Evolutionary conservation across 2,329 filamentous ascomycete species (phyloP), one percentile per base, ranked within the genome.

Genomic region (Aspergillus awamori): DNA sequence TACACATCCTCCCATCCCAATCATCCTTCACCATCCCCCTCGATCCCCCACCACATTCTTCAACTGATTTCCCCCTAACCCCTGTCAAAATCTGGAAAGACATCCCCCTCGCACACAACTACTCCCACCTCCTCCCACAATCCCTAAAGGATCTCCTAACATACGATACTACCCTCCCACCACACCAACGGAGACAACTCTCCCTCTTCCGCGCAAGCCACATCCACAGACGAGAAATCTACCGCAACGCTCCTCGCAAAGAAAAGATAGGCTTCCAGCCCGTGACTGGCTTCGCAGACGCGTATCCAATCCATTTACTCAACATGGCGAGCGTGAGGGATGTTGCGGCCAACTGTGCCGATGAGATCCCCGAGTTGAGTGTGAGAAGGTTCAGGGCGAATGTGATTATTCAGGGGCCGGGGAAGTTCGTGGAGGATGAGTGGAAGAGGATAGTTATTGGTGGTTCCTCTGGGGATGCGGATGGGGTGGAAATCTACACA

Each of bases 361-460:
- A 67, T 6, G 74, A 73, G 4, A 73, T 76, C 13, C 79, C 79
- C 0, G 70, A 72, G 2, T 74, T 87, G 36, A 80, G 81, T 54
- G 80, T 82, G n/a, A 72, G 81, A 5, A 80, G 85, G 13, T 87
- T 86, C 67, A 79, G 86, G 45, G 80, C 85, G 13, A 88, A 88
- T 67, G 80, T 88, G 47, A 80, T 86, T 59, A 66, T 87, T 48
- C 79, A 81, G 22, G 85, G 85, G 0, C 79, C 81, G 0, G 72
- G 72, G 11, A 77, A 83, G 2, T 87, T 84, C 69, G 78, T 75
- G 5, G 86, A 88, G 69, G 86, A 88, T 65, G 64, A 73, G 22
- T 88, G 86, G 86, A 84, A 82, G 59, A 74, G 74, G n/a, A 78
- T 86, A 24, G 68, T 70, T 17, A n/a, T 60, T 48, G 38, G 41